Evolutionary conservation across 1,284 basidiomycete species (phyloP), one percentile per base, ranked within the genome.

Genomic region (Albatrellus sp.): DNA sequence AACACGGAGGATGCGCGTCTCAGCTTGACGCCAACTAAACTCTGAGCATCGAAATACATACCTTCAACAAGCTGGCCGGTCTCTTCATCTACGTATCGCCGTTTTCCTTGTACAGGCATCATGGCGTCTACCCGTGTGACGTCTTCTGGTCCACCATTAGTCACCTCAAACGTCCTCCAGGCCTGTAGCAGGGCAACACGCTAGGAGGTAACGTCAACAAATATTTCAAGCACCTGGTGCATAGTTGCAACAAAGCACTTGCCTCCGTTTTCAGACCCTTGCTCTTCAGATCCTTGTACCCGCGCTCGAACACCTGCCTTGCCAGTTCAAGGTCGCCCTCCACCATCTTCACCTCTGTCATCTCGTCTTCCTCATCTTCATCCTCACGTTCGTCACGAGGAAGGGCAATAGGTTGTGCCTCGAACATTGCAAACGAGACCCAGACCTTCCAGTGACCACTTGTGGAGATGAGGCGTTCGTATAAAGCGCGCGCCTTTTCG

Each of bases 391-490:
- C 67, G 0, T 75, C 77, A 14, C 82, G 65, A 8, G 75, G 72
- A 12, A 81, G 54, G 6, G 80, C 77, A 43, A 77, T 87, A 49
- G 71, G 68, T 53, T 76, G 79, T 2, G 73, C 80, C 60, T 88
- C 83, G 46, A 89, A 89, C 46, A 78, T 63, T 1, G 86, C 86
- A 62, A 78, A 89, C 43, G 83, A 75, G 44, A 88, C 80, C 85
- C 85, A 89, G 10, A 88, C 83, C 66, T 99, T 98, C 63, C 93
- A 90, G 60, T 99, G 94, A 0, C 90, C 89, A 49, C 91, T 96
- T 45, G 88, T 72, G 38, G 77, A 69, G 42, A 97, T 70, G 14
- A 98, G 73, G 20, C 92, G 76, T 65, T 98, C 92, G 62, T 96
- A 98, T 44, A 99, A 61, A n/a, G 73, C 70, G 28, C 93, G 72